These are phyloP conservation scores for Penstemon davidsonii DNA, from an alignment of 257 asterid species.

Conservation along the genomic window DNA sequence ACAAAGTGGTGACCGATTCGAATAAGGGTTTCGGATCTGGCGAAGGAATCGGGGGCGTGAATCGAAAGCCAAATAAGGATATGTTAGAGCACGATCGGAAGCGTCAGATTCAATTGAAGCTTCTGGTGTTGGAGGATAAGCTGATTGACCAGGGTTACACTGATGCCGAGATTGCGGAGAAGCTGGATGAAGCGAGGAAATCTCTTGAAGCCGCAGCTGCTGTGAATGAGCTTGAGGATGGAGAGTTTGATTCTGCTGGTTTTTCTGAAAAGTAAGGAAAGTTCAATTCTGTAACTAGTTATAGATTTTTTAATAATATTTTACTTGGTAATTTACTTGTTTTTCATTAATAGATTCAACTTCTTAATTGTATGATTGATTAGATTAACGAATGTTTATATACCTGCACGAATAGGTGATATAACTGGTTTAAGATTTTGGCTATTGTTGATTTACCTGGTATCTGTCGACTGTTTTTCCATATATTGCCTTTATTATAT, in stretches of 20 bases:
- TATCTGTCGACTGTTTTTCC: too few species aligned
- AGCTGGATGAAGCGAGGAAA: constrained; percentile 60
- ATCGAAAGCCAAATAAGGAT: constrained; percentile 62
- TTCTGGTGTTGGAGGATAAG: constrained; percentile 72
- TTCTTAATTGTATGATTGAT: too few species aligned
- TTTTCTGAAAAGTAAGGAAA: constrained; percentile 39
- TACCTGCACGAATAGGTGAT: too few species aligned
- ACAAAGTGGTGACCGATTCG: constrained; percentile 53
- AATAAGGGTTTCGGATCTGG: constrained; percentile 59
- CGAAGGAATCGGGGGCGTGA: constrained; percentile 71
- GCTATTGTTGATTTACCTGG: too few species aligned
- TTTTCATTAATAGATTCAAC: too few species aligned
- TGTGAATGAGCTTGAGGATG: constrained; percentile 51
- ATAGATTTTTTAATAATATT: too few species aligned
- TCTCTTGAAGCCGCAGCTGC: constrained; percentile 45
- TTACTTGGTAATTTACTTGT: too few species aligned
- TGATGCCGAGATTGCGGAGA: constrained; percentile 69
- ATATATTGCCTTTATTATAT: too few species aligned
- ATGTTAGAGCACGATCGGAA: constrained; percentile 94
- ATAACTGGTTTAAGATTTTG: too few species aligned
- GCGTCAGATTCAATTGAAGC: constrained; percentile 82
- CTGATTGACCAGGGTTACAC: constrained; percentile 74
- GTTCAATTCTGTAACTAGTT: too few species aligned
- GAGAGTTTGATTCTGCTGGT: constrained; percentile 30
- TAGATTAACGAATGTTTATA: too few species aligned